Percentiles rank a stretch among this genome's conserved stretches.
Evolutionary conservation across 2,329 filamentous ascomycete genomes (phyloP).

Genomic region (Talaromyces sp.): DNA sequence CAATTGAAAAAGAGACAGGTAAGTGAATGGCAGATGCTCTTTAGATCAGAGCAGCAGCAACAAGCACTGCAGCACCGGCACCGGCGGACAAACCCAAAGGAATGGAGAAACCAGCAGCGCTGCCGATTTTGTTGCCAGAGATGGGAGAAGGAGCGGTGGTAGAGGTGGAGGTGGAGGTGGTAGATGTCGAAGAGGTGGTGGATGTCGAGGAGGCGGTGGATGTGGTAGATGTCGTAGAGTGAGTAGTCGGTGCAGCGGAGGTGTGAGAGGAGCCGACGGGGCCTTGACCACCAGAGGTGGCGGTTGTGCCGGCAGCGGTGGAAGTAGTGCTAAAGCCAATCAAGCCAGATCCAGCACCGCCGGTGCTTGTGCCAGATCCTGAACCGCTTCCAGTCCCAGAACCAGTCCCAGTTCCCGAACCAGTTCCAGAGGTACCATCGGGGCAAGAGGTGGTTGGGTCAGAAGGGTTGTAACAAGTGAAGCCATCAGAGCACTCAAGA

Average conservation of each 20-base stretch:
- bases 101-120: constrained; percentile 5
- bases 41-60: constrained; percentile 13
- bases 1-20: background rate
- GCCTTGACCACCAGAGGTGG: background rate
- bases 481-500: constrained; percentile 4
- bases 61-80: constrained; percentile 5
- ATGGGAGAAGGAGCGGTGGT: background rate
- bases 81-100: constrained; percentile 2
- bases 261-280: background rate
- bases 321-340: constrained; percentile 3
- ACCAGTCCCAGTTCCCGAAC: background rate
- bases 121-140: background rate
- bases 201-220: background rate
- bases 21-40: background rate
- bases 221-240: background rate
- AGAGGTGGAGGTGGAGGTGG: background rate
- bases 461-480: background rate
- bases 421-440: background rate
- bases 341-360: background rate
- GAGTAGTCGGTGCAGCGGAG: background rate
- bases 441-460: constrained; percentile 10
- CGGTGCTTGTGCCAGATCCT: constrained; percentile 6
- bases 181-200: background rate
- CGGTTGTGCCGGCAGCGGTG: background rate
- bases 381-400: background rate